Percentiles rank a stretch among this genome's conserved stretches.
Conservation (phyloP, 768 basidiomycete species). For the Boletus reticulatus region DNA sequence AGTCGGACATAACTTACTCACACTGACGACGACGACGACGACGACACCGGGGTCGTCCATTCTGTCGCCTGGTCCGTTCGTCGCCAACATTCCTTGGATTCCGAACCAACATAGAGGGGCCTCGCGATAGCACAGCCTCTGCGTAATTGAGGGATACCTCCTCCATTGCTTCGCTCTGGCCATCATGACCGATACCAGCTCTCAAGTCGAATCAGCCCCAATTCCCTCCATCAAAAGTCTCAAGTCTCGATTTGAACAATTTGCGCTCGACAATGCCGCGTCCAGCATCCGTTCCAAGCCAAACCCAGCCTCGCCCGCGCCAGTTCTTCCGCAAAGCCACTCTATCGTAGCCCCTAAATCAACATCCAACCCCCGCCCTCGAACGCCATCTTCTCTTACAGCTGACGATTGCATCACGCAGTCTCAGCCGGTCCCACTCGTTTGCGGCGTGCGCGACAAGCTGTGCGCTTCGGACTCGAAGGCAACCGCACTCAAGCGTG, state of each 20-base stretch:
- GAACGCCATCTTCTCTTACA: slow-evolving; percentile 35
- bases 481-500: slow-evolving; percentile 38
- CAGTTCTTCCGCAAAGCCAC: slow-evolving; percentile 8
- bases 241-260: slow-evolving; percentile 67
- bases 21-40: slow-evolving; percentile 7
- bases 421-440: slow-evolving; percentile 20
- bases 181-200: slow-evolving; percentile 16
- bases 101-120: not conserved
- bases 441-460: slow-evolving; percentile 41
- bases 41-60: not conserved
- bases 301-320: not conserved
- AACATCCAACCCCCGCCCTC: slow-evolving; percentile 38
- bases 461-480: slow-evolving; percentile 58
- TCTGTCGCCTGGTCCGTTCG: not conserved
- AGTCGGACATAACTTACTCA: not conserved
- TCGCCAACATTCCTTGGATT: not conserved
- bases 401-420: slow-evolving; percentile 17
- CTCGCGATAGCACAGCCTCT: not conserved
- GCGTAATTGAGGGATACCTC: not conserved
- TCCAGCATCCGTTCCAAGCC: slow-evolving; percentile 1
- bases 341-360: slow-evolving; percentile 28
- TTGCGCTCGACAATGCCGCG: slow-evolving; percentile 44
- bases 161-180: not conserved
- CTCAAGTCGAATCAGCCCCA: slow-evolving; percentile 51
- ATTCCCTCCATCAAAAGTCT: slow-evolving; percentile 67